These are phyloP conservation scores for Boechera divaricarpa DNA, from an alignment of 345 rosid genomes.

Conservation along the genomic window DNA sequence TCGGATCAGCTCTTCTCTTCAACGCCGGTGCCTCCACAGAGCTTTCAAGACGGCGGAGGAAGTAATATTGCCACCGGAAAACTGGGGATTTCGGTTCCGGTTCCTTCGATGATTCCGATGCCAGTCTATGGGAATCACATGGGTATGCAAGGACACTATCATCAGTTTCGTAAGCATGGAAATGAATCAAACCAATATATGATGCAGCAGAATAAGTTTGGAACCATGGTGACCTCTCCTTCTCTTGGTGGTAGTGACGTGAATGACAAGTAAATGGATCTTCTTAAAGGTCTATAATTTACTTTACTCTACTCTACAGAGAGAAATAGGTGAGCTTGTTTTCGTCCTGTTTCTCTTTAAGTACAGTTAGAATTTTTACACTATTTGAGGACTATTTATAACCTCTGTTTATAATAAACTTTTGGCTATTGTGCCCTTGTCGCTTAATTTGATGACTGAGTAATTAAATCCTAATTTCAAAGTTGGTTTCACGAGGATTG, in stretches of 20 bases:
- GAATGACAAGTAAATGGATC: slow-evolving; percentile 50
- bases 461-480: too few species aligned
- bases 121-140: slow-evolving; percentile 55
- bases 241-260: slow-evolving; percentile 50
- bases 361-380: not conserved
- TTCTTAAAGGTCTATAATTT: slow-evolving; percentile 6
- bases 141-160: slow-evolving; percentile 48
- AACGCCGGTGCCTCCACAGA: slow-evolving; percentile 63
- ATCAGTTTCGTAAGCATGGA: slow-evolving; percentile 6
- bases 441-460: too few species aligned
- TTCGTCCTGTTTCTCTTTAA: not conserved
- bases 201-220: slow-evolving; percentile 64
- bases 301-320: not conserved
- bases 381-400: not conserved
- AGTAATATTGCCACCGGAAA: slow-evolving; percentile 42
- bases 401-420: not conserved
- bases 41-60: slow-evolving; percentile 51
- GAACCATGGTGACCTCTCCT: slow-evolving; percentile 48
- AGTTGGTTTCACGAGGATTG: too few species aligned
- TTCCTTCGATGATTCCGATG: slow-evolving; percentile 37
- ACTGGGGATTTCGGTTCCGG: slow-evolving; percentile 27
- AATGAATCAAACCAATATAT: slow-evolving; percentile 51
- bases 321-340: not conserved
- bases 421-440: not conserved
- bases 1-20: slow-evolving; percentile 77